Base-by-base conservation (phyloP, 495 filamentous ascomycete genomes). In the Astrothelium macrocarpum region DNA sequence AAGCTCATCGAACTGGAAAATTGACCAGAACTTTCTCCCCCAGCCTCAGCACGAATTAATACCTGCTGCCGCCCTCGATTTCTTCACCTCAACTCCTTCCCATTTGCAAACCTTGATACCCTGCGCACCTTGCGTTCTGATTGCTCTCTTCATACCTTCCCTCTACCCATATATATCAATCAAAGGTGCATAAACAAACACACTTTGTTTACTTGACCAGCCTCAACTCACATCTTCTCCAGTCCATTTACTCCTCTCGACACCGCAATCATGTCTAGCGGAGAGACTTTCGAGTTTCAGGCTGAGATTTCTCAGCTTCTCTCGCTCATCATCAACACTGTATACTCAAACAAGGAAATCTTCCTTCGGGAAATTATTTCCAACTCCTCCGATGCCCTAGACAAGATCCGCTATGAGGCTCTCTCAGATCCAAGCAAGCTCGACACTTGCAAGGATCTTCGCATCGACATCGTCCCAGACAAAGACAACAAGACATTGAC, bases 331-430 rank as follows among this genome's bases (percentile, higher is more conserved):
- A 97, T 98, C 83, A 98, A 98, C 88, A 97, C 94, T 65, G 94
- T 98, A 81, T 98, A 98, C 86, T 96, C 92, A 68, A 98, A 98
- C 85, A 98, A 98, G 86, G 94, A 97, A 81, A 98, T 98, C 78
- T 98, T 97, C 87, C 81, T 98, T 70, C 83, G 94, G 85, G 94
- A 98, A 78, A 77, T 98, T 71, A 89, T 98, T 71, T 97, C 94
- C 78, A 98, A 98, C 82, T 85, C 86, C 73, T 97, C 93, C 70
- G 94, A 98, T 87, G 94, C 94, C 64, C 85, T 98, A 68, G 94
- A 98, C 86, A 98, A 98, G 88, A 97, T 98, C 80, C 88, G 94
- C 74, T 98, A 98, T 84, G 88, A 96, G 82, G 84, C 95, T 69
- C 85, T 98, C 65, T 96, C 94, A 66, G 95, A 98, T 76, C 90